Evolutionary conservation across 2,329 filamentous ascomycete species (phyloP).

Genomic region (Fusarium falciforme): DNA sequence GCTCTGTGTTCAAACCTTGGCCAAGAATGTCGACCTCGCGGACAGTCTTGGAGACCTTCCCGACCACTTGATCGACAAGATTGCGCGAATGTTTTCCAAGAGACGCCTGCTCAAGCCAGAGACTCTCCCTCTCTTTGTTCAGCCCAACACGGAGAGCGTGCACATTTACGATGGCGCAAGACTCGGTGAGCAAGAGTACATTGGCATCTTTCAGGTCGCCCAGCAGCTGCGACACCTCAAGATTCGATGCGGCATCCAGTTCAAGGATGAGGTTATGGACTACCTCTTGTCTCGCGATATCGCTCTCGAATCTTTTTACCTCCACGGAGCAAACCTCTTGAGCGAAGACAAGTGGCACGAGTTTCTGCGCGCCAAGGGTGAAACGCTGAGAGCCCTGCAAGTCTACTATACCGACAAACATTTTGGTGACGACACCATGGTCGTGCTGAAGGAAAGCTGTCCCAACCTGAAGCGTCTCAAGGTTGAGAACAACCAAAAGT

Average conservation of each 20-base stretch:
- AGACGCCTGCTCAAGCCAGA: conserved; percentile 64
- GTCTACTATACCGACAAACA: conserved; percentile 87
- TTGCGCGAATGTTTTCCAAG: conserved; percentile 71
- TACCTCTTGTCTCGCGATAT: conserved; percentile 81
- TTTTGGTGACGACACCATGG: conserved; percentile 78
- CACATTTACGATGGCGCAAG: conserved; percentile 70
- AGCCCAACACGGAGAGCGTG: conserved; percentile 62
- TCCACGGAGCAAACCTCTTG: conserved; percentile 87
- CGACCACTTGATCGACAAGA: conserved; percentile 65
- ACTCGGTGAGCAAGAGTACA: conserved; percentile 80
- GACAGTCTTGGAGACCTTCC: conserved; percentile 72
- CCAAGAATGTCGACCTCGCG: conserved; percentile 71
- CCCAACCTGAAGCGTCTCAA: conserved; percentile 80
- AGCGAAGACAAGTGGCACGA: conserved; percentile 80
- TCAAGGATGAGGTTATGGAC: conserved; percentile 86
- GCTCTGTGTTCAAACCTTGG: conserved; percentile 71
- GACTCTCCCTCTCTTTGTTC: conserved; percentile 68
- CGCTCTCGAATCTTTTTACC: conserved; percentile 76
- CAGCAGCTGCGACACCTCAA: conserved; percentile 77
- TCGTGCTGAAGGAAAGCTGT: conserved; percentile 71
- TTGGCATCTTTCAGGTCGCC: conserved; percentile 82
- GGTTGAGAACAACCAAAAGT: conserved; percentile 80
- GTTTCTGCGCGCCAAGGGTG: conserved; percentile 74
- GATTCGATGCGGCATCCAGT: conserved; percentile 86
- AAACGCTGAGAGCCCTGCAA: conserved; percentile 74